Evolutionary conservation across 148 eudicot species (phyloP), one percentile per base, ranked within the genome.

Genomic region (Polygonum maritimum): DNA sequence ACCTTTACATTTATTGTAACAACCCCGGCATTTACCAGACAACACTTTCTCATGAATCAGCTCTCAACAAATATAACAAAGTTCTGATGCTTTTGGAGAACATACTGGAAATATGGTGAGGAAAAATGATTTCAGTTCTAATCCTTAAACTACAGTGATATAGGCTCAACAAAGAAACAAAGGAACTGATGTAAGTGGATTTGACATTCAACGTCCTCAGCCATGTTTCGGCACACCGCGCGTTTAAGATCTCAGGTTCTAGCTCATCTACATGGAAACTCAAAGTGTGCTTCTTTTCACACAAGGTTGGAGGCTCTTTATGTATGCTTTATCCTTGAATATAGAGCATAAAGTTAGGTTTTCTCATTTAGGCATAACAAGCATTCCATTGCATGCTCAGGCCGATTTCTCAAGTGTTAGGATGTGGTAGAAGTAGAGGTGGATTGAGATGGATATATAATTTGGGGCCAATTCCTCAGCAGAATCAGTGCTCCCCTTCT

Each of bases 381-480:
- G 21, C 0, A n/a, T 44, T 45, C 26, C 19, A 72, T 48, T 72
- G 1, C 21, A 31, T 48, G 7, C 11, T 4, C 80, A 89, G 92
- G 94, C 81, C 71, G 74, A 40, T 69, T 60, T 52, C 47, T 44
- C 79, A 80, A 81, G 76, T 76, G 54, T 65, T 73, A 41, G 70
- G 78, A 54, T 63, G 65, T 51, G 78, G 39, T 74, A 80, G 74
- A 54, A 69, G 36, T 69, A 75, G 78, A 47, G 75, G 81, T 45
- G 70, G 86, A 81, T 74, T 86, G 57, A 80, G 76, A 75, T 78
- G 75, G 76, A 83, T 75, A n/a, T 76, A 69, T 77, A 83, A 78
- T 73, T 76, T 75, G 38, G 79, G 76, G 54, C 47, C 88, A 49
- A 78, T 81, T 33, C 31, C 76, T 26, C 85, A 77, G 76, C 70